A percentile compares a stretch with the other conserved stretches of the same genome.
phyloP scores from a whole-genome alignment of 768 basidiomycete species.

The Astraeus odoratus region DNA sequence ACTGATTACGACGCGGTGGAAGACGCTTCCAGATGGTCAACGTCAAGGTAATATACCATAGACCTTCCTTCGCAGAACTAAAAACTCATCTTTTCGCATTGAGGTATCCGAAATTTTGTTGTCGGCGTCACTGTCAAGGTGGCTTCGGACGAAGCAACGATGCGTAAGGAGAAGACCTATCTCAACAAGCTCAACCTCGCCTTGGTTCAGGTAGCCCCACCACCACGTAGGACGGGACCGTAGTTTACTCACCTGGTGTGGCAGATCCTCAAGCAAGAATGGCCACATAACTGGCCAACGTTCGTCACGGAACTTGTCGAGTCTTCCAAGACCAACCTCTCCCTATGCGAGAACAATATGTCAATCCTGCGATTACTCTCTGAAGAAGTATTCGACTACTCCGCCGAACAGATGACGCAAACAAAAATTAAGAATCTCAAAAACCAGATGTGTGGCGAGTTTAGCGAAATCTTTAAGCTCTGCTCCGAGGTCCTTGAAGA shows the following conservation, averaged over 20 bases:
- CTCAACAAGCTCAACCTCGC: slow-evolving; percentile 96
- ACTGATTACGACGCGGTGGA: slow-evolving; percentile 92
- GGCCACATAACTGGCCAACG: slow-evolving; percentile 98
- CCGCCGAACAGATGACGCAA: slow-evolving; percentile 97
- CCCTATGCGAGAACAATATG: slow-evolving; percentile 99
- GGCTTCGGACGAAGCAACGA: slow-evolving; percentile 80
- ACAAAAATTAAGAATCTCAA: slow-evolving; percentile 96
- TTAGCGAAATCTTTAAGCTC: slow-evolving; percentile 95
- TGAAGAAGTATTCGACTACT: slow-evolving; percentile 98
- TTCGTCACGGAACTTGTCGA: slow-evolving; percentile 97
- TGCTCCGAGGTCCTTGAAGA: slow-evolving; percentile 96
- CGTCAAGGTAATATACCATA: slow-evolving; percentile 57
- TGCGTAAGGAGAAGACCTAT: slow-evolving; percentile 91
- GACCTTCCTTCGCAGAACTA: background rate
- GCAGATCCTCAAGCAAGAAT: slow-evolving; percentile 98
- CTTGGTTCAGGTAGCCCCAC: slow-evolving; percentile 71
- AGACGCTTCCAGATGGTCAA: slow-evolving; percentile 89
- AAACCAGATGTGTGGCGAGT: slow-evolving; percentile 96
- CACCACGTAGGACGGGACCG: background rate
- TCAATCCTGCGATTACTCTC: slow-evolving; percentile 94
- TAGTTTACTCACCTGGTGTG: slow-evolving; percentile 4
- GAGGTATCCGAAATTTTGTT: slow-evolving; percentile 95
- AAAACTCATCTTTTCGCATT: slow-evolving; percentile 7
- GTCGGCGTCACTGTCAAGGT: slow-evolving; percentile 90
- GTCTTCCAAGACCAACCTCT: slow-evolving; percentile 93